phyloP scores from a whole-genome alignment of 1,284 basidiomycete genomes.

The Tausonia pullulans region DNA sequence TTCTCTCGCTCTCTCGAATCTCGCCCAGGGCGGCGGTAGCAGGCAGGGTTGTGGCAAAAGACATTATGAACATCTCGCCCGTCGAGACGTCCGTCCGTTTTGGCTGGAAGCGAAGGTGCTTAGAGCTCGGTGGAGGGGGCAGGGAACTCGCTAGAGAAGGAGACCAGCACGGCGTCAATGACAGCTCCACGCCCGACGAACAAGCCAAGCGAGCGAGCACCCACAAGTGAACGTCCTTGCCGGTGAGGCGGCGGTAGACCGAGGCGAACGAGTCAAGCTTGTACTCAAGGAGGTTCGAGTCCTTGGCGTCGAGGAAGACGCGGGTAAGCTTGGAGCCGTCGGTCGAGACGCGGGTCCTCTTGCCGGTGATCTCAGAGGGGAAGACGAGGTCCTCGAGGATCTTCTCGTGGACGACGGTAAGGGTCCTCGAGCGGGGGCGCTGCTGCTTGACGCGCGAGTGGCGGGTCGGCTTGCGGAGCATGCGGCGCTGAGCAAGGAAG shows the following conservation, averaged over 20 bases:
- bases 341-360: constrained; percentile 81
- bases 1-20: too few species aligned
- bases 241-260: constrained; percentile 86
- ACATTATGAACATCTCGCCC: too few species aligned
- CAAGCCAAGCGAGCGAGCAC: not conserved
- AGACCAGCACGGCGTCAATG: not conserved
- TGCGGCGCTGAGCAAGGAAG: constrained; percentile 96
- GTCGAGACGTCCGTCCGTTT: too few species aligned
- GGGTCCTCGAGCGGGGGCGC: constrained; percentile 90
- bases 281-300: constrained; percentile 97
- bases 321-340: constrained; percentile 88
- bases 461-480: constrained; percentile 94
- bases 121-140: not conserved
- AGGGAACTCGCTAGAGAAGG: constrained; percentile 3
- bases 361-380: constrained; percentile 98
- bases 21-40: too few species aligned
- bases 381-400: constrained; percentile 98
- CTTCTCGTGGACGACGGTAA: constrained; percentile 94
- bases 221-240: constrained; percentile 60
- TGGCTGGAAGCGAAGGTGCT: too few species aligned
- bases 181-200: not conserved
- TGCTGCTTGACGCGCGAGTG: constrained; percentile 89
- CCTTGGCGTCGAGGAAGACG: constrained; percentile 97
- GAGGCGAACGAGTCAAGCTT: constrained; percentile 81
- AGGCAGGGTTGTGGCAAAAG: too few species aligned